These are phyloP conservation scores for Phytophthora macrochlamydospora DNA, from an alignment of 352 stramenopile genomes.

Conservation along the genomic window DNA sequence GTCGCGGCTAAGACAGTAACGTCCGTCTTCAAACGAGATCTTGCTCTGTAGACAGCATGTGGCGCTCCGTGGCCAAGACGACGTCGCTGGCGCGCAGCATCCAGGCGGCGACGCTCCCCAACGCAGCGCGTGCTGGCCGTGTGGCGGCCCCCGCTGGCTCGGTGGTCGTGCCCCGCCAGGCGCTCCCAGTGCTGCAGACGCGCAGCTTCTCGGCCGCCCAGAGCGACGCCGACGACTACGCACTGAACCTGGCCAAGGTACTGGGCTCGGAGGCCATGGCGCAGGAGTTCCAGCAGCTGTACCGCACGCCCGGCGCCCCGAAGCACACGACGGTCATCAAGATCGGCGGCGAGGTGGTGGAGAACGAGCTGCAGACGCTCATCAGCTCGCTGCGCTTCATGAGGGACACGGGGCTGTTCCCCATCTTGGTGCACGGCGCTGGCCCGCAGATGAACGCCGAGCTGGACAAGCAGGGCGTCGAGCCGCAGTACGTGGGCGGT, in stretches of 20 bases:
- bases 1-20: neutral
- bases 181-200: constrained; percentile 3
- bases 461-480: constrained; percentile 75
- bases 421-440: constrained; percentile 88
- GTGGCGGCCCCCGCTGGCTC: neutral
- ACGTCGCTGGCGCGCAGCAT: constrained; percentile 29
- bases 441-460: constrained; percentile 91
- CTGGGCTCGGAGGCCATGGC: constrained; percentile 62
- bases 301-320: constrained; percentile 63
- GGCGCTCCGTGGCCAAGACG: constrained; percentile 34
- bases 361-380: constrained; percentile 87
- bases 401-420: constrained; percentile 81
- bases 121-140: neutral
- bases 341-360: constrained; percentile 89
- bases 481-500: constrained; percentile 88
- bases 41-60: constrained; percentile 32
- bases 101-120: constrained; percentile 3
- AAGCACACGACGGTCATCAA: constrained; percentile 89
- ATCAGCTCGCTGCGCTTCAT: constrained; percentile 86
- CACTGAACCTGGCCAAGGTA: constrained; percentile 64
- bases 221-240: constrained; percentile 31
- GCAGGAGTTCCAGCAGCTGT: constrained; percentile 74
- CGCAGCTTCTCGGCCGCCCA: constrained; percentile 23
- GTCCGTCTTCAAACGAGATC: constrained; percentile 11
- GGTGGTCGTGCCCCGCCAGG: neutral